Base-by-base conservation (phyloP, 805 yeast species). In the Tetrapisispora taiwanensis region DNA sequence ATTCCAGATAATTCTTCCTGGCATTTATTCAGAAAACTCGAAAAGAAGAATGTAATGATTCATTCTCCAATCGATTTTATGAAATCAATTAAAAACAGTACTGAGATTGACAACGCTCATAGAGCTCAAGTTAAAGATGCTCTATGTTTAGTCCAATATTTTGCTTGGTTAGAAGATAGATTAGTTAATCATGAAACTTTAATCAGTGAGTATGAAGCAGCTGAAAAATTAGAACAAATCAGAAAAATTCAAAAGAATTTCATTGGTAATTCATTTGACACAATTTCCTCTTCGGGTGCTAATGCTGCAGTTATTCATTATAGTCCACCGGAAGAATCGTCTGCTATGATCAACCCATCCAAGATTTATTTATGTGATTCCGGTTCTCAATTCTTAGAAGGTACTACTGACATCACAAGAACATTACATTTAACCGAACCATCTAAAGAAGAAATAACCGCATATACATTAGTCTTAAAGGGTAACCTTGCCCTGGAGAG, bases 391-490 rank as follows among this genome's bases (percentile, higher is more conserved):
- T 90, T 76, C 58, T 61, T 82, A 19, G 95, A 89, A 56, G 98
- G 98, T 10, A 92, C 98, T 0, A 92, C 98, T 0, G 98, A 92
- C 60, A 86, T 90, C 24, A 92, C 98, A 0, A 74, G 98, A 54
- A 87, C 97, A 0, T 64, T 79, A 41, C 90, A 85, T 60, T 82
- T 87, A 58, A 57, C 65, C 1, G 60, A 63, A 2, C 85, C 90
- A 14, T 55, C 74, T 0, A 4, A 22, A 9, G 42, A 39, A 26
- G 42, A 39, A 39, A 70, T 66, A 30, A 73, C 72, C 50, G 79
- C 79, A 43, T 90, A 86, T 62, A 84, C 97, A 0, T 67, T 85
- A 36, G 98, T 92, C 1, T 71, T 92, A 45, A 87, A 88, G 66
- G 97, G 97, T 9, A 95, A 92, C 58, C 68, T 92, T 46, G 89